Evolutionary conservation across 345 rosid species (phyloP), one percentile per base, ranked within the genome.

Genomic region (Moricandia moricandioides): DNA sequence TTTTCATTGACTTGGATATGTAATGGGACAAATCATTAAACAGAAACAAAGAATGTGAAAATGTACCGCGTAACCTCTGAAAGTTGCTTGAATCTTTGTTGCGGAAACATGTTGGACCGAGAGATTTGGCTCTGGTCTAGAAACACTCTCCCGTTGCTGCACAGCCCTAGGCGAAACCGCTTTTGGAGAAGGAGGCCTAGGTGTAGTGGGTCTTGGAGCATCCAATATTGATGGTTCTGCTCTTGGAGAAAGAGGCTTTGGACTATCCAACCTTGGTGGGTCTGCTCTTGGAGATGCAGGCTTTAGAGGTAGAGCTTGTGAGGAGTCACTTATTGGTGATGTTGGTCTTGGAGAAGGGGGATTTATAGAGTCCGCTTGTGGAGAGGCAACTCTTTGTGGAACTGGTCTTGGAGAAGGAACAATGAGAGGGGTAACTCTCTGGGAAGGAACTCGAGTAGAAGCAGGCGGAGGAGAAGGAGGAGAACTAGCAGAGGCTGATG

Each of bases 21-120:
- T 21, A 61, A 49, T 5, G 37, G 54, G 54, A 9, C 6, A 67
- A 26, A 62, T 62, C 7, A 31, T 73, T 64, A 43, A 62, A 67
- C n/a, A 14, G 45, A 68, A 66, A 70, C 40, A 65, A 34, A 67
- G 18, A 66, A 43, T 43, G 49, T 34, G 17, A 30, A 21, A 11
- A 33, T 60, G 1, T 85, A 92, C 99, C 89, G 59, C 82, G 74
- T 82, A 87, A 69, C 98, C 99, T 83, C 93, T 85, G 60, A 83
- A 91, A 71, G 89, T 86, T 79, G 95, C 86, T 86, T 96, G 97
- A 72, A 96, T 88, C 86, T 85, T 96, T 29, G 86, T 83, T 78
- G 99, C 98, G 4, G 88, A 87, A 67, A 90, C 89, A 87, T 88
- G 73, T 54, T 85, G 96, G 81, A 84, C 73, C 63, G 78, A 63